A percentile compares a stretch with the other conserved stretches of the same genome.
Conservation (phyloP, 805 yeast genomes). For the Blastobotrys americana region DNA sequence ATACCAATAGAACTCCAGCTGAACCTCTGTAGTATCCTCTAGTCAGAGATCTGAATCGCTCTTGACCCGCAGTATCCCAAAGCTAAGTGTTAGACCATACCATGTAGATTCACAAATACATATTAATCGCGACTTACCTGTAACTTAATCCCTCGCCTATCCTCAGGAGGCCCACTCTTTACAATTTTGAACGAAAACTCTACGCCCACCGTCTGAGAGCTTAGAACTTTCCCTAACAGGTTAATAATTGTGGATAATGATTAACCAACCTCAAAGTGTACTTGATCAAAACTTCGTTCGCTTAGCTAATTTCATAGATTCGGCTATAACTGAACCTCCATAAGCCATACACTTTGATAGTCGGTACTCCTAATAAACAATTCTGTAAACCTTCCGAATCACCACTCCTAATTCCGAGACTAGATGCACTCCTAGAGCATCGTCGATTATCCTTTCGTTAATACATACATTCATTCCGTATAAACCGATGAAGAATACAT, state of each 20-base stretch:
- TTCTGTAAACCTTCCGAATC: neutral
- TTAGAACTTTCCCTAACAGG: conserved; percentile 26
- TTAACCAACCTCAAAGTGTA: neutral
- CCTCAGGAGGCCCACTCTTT: conserved; percentile 26
- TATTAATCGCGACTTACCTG: conserved; percentile 34
- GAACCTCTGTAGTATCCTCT: conserved; percentile 94
- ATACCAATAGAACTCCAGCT: conserved; percentile 86
- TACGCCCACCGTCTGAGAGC: conserved; percentile 35
- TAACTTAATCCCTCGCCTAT: conserved; percentile 47
- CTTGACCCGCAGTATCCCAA: conserved; percentile 98
- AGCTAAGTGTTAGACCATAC: conserved; percentile 31
- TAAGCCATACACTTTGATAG: no score
- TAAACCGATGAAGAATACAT: conserved; percentile 38
- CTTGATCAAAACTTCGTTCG: neutral
- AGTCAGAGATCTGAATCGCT: conserved; percentile 88
- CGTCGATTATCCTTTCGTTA: no score
- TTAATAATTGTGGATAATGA: neutral
- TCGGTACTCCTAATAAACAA: no score
- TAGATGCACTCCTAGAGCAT: neutral
- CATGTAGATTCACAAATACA: neutral
- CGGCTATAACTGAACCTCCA: no score
- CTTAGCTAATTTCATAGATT: no score
- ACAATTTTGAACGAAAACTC: conserved; percentile 34
- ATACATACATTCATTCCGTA: conserved; percentile 30
- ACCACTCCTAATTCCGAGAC: neutral